Evolutionary conservation across 495 filamentous ascomycete genomes (phyloP).

Genomic region (Lasiosphaeris hirsuta): DNA sequence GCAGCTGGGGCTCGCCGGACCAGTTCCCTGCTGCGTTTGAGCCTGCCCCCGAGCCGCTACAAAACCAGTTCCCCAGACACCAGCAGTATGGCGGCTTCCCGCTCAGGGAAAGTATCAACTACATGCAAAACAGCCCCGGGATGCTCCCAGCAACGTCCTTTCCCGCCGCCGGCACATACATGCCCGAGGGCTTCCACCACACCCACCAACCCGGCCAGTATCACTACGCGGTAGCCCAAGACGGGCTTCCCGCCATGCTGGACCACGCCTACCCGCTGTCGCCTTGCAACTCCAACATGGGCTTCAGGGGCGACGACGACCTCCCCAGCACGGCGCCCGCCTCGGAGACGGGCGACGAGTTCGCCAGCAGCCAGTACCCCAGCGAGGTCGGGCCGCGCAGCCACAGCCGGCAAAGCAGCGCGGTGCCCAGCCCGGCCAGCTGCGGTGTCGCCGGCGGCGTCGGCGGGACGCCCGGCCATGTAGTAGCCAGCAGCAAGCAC

Average conservation of each 20-base stretch:
- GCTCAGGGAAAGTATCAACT: not conserved
- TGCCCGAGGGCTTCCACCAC: conserved; percentile 8
- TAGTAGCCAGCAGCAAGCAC: conserved; percentile 22
- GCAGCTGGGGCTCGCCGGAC: conserved; percentile 28
- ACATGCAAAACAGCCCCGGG: not conserved
- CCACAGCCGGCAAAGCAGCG: conserved; percentile 9
- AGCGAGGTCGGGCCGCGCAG: not conserved
- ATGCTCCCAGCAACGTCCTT: conserved; percentile 13
- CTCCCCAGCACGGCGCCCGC: conserved; percentile 4
- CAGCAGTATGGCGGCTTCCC: conserved; percentile 7
- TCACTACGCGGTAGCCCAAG: not conserved
- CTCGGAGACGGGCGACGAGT: conserved; percentile 3
- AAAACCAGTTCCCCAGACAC: conserved; percentile 6
- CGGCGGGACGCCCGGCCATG: not conserved
- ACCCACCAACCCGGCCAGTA: not conserved
- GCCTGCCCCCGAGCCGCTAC: conserved; percentile 8
- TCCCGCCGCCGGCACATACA: conserved; percentile 4
- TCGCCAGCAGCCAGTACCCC: not conserved
- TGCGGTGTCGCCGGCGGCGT: not conserved
- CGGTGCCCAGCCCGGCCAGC: conserved; percentile 9
- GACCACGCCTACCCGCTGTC: conserved; percentile 9
- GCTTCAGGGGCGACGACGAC: conserved; percentile 14
- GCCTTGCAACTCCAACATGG: conserved; percentile 22
- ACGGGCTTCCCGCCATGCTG: not conserved
- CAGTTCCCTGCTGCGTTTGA: conserved; percentile 25